Base-by-base conservation (phyloP, 1,284 basidiomycete genomes). In the Singerocomus rubriflavus region DNA sequence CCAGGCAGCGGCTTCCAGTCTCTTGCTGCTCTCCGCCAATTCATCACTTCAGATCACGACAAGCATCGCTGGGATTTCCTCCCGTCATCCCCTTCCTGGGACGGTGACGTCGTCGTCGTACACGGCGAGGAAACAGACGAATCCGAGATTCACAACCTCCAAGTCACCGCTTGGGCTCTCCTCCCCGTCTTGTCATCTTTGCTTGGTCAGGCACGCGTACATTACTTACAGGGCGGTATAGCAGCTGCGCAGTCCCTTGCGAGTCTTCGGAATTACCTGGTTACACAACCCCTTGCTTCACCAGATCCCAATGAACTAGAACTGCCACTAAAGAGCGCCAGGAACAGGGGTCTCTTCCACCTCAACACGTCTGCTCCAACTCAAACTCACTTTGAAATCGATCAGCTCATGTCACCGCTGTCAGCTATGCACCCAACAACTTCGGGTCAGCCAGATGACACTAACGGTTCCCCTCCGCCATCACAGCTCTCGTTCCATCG, bases 111-210 rank as follows among this genome's bases (percentile, higher is more conserved):
- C 25, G 75, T 91, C 49, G 52, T 66, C 48, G 71, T 91, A 6
- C 88, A 85, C 62, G 87, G 88, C 58, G 84, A 90, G 52, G 80
- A 83, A 52, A 89, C 88, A 75, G 82, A 86, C 62, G 71, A 76
- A 46, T 77, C 75, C 50, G 80, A 85, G 57, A 79, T 74, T 56
- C 71, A 74, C 50, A 81, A 78, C 55, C 61, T 74, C 33, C 74
- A 78, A 41, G 71, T 78, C 39, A 79, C 79, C 26, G 76, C 84
- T 2, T 88, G 85, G 84, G 77, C 79, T 2, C 72, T 88, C 37
- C 73, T 88, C n/a, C 73, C 77, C 30, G 73, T 87, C 43, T 63
- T 88, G 4, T 63, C 75, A 6, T 75, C 82, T 25, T 71, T 88
- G 35, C 70, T 86, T 31, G 72, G 69, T 40, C 70, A 74, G 48